Conservation (phyloP, 768 basidiomycete species). For the Podaxis sp. region DNA sequence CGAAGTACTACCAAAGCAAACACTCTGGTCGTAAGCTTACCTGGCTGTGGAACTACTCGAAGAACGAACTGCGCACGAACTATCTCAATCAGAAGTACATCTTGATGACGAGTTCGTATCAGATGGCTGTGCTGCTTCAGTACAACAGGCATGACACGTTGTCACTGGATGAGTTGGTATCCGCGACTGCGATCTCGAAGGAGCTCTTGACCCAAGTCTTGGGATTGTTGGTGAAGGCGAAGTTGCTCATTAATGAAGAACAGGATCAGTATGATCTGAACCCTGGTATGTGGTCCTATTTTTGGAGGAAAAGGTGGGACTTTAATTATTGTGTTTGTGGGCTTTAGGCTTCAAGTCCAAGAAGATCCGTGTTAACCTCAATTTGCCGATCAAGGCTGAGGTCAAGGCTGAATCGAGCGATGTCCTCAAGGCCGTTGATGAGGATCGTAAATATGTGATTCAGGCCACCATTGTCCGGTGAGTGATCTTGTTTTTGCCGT, state of each 20-base stretch:
- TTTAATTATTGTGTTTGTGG: neutral
- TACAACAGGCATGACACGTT: slow-evolving; percentile 93
- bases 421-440: slow-evolving; percentile 92
- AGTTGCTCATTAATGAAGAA: slow-evolving; percentile 87
- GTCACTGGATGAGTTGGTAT: slow-evolving; percentile 73
- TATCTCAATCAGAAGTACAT: slow-evolving; percentile 96
- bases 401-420: slow-evolving; percentile 88
- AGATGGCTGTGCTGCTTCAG: slow-evolving; percentile 94
- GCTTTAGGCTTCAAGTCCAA: slow-evolving; percentile 81
- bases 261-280: slow-evolving; percentile 91
- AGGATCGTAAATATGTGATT: slow-evolving; percentile 95
- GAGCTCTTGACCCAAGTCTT: slow-evolving; percentile 74
- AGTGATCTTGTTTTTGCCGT: slow-evolving; percentile 16
- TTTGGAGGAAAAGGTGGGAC: neutral
- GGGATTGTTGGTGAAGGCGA: slow-evolving; percentile 79
- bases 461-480: slow-evolving; percentile 91
- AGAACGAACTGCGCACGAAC: slow-evolving; percentile 95
- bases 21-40: slow-evolving; percentile 95
- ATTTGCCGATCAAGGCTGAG: slow-evolving; percentile 92
- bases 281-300: slow-evolving; percentile 41
- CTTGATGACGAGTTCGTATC: slow-evolving; percentile 93
- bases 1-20: slow-evolving; percentile 91
- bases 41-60: slow-evolving; percentile 98
- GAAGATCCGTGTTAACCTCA: slow-evolving; percentile 91
- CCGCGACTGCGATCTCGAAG: slow-evolving; percentile 79